Percentiles rank a stretch among this genome's conserved stretches.
phyloP scores from a whole-genome alignment of 768 basidiomycete genomes.

The Paxillus rubicundulus region DNA sequence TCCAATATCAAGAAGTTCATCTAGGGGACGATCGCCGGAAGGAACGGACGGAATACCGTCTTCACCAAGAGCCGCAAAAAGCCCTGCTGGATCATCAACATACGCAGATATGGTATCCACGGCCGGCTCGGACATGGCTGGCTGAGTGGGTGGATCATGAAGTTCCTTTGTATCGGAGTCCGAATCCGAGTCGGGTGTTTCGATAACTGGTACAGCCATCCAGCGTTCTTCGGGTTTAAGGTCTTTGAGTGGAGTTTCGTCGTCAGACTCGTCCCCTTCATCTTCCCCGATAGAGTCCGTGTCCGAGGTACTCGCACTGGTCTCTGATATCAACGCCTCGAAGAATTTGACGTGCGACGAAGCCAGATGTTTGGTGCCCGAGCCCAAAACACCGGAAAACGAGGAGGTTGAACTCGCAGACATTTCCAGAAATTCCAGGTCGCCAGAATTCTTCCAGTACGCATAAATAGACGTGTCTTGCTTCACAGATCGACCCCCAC shows the following conservation, averaged over 20 bases:
- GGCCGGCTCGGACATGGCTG: not conserved
- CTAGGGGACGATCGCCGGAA: constrained; percentile 34
- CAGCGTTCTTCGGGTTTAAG: constrained; percentile 30
- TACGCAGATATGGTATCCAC: constrained; percentile 9
- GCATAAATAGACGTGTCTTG: constrained; percentile 40
- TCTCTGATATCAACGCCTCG: constrained; percentile 6
- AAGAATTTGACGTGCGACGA: constrained; percentile 17
- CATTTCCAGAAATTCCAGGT: constrained; percentile 45
- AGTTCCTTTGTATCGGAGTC: not conserved
- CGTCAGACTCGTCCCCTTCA: constrained; percentile 12
- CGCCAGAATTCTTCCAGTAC: constrained; percentile 49
- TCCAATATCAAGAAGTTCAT: constrained; percentile 32
- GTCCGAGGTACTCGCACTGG: not conserved
- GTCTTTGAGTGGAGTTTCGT: constrained; percentile 6
- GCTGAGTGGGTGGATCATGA: not conserved
- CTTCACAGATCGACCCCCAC: constrained; percentile 15
- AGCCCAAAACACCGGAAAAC: not conserved
- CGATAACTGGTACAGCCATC: constrained; percentile 15
- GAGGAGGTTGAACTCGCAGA: not conserved
- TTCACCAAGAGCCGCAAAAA: constrained; percentile 41
- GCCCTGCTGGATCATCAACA: constrained; percentile 26
- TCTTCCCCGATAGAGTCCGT: not conserved
- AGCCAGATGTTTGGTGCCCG: not conserved
- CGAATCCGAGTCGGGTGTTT: not conserved
- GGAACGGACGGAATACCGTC: constrained; percentile 39